Evolutionary conservation across 768 basidiomycete species (phyloP), one percentile per base, ranked within the genome.

Genomic region (Leccinum disarticulatum): DNA sequence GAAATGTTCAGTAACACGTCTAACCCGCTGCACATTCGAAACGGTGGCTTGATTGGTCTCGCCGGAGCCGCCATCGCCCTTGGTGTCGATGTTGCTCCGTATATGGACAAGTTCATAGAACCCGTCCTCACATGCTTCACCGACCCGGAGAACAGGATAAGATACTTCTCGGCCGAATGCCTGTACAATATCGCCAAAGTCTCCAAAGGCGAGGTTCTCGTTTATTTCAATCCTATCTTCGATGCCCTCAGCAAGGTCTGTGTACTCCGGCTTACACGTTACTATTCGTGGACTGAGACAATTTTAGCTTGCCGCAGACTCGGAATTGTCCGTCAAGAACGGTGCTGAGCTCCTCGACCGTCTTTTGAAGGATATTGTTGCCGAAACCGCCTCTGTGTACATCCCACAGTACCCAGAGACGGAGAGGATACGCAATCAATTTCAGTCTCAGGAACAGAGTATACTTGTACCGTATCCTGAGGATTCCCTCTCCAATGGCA

Each of bases 221-320:
- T 98, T 14, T 97, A 95, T 72, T 99, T 98, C 79, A 99, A 99
- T 70, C 94, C 95, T 58, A 93, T 98, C 57, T 99, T 99, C 67
- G 97, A 98, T 75, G 90, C 95, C 1, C 81, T 98, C 61, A 95
- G 93, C 80, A 98, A 98, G 81, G 96, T 95, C 67, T 83, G 67
- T 25, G 27, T 19, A 49, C 43, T 35, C 41, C 33, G 15, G 15
- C 17, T 43, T 36, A 17, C 19, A 55, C 28, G 55, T 56, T 52
- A n/a, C 55, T 53, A 48, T 63, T 22, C 61, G 49, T 28, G 41
- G 49, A 27, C 56, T 66, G 52, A 69, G 13, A 6, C 31, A 31
- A 41, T 57, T 33, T 19, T 68, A 98, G 96, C 91, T 99, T 60
- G 91, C 93, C 9, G 93, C 96, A 22, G 97, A 99, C 73, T 90